A percentile compares a stretch with the other conserved stretches of the same genome.
These are phyloP conservation scores for Kodamaea fungicola DNA, from an alignment of 1,139 yeast species.

Conservation along the genomic window DNA sequence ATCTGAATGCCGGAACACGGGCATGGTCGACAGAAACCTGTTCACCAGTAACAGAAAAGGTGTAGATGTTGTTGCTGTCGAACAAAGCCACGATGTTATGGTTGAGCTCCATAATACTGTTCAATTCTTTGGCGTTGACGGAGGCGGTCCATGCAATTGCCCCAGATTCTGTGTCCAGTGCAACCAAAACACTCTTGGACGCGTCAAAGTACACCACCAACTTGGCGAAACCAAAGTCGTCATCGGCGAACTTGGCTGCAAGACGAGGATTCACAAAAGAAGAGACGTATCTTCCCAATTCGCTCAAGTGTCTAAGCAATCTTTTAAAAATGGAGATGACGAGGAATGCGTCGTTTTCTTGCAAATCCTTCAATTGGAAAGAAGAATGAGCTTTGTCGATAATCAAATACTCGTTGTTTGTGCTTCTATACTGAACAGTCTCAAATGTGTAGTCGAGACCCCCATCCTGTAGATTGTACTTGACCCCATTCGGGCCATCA, in stretches of 20 bases:
- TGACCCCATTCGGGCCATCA: conserved; percentile 8
- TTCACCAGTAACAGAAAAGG: conserved; percentile 27
- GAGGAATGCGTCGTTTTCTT: conserved; percentile 21
- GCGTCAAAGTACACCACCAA: conserved; percentile 29
- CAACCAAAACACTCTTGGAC: conserved; percentile 20
- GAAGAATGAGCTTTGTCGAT: conserved; percentile 34
- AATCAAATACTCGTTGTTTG: conserved; percentile 12
- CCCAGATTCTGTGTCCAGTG: conserved; percentile 31
- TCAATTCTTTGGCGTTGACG: conserved; percentile 7
- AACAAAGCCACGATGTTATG: conserved; percentile 22
- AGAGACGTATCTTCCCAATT: conserved; percentile 28
- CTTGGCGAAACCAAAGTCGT: conserved; percentile 35
- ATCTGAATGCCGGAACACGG: conserved; percentile 5
- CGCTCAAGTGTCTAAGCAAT: conserved; percentile 32
- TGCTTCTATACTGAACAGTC: conserved; percentile 6
- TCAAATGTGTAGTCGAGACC: conserved; percentile 6
- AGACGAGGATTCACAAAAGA: conserved; percentile 7
- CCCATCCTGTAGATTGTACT: conserved; percentile 12
- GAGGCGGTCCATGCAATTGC: conserved; percentile 23
- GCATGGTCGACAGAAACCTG: conserved; percentile 4
- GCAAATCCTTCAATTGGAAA: conserved; percentile 19
- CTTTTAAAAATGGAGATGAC: conserved; percentile 18
- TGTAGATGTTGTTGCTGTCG: conserved; percentile 12
- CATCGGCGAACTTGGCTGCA: conserved; percentile 9
- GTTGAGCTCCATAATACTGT: conserved; percentile 12